phyloP scores from a whole-genome alignment of 495 filamentous ascomycete species.

The Lentithecium fluviatile region DNA sequence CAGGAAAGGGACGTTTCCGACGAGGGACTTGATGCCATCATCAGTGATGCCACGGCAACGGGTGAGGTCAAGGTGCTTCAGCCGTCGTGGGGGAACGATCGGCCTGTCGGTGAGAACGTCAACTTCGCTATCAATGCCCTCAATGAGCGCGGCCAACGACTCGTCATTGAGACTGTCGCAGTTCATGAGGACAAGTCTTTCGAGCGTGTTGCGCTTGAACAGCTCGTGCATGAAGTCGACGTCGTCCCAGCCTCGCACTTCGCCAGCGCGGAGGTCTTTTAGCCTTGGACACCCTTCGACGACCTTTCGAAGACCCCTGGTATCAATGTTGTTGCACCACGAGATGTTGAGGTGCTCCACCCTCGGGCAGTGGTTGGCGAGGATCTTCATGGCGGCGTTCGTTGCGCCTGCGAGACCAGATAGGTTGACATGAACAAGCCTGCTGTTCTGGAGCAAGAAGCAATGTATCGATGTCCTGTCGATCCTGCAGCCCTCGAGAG shows the following conservation, averaged over 20 bases:
- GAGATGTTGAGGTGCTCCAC: conserved; percentile 83
- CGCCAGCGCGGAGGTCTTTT: conserved; percentile 77
- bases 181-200: conserved; percentile 73
- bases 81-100: conserved; percentile 71
- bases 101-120: conserved; percentile 75
- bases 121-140: conserved; percentile 69
- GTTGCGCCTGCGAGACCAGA: conserved; percentile 75
- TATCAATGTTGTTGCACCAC: conserved; percentile 84
- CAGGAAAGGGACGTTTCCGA: conserved; percentile 72
- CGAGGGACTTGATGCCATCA: conserved; percentile 63
- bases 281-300: conserved; percentile 69
- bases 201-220: conserved; percentile 75
- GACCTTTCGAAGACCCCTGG: conserved; percentile 73
- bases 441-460: conserved; percentile 74
- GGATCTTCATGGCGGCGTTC: conserved; percentile 83
- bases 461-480: conserved; percentile 75
- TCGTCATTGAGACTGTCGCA: conserved; percentile 75
- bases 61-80: conserved; percentile 83
- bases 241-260: conserved; percentile 76
- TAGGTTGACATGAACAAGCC: conserved; percentile 78
- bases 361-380: conserved; percentile 76
- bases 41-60: conserved; percentile 73
- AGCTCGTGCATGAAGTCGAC: conserved; percentile 65
- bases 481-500: conserved; percentile 83
- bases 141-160: conserved; percentile 66